phyloP scores from a whole-genome alignment of 257 asterid species.

The Paraleonurus japonicus region DNA sequence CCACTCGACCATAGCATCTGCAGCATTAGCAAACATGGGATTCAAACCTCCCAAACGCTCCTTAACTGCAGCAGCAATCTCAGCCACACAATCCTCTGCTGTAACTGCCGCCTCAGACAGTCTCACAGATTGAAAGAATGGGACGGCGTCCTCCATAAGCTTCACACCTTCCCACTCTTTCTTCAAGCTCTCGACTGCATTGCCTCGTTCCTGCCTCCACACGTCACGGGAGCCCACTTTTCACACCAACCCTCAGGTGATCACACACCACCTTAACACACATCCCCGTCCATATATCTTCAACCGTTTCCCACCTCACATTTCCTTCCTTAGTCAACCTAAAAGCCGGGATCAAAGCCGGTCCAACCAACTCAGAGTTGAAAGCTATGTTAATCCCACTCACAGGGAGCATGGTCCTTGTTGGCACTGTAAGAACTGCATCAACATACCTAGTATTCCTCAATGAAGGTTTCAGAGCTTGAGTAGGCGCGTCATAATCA shows the following conservation, averaged over 20 bases:
- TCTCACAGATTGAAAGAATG: constrained; percentile 71
- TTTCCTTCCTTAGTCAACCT: constrained; percentile 78
- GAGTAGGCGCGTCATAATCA: constrained; percentile 90
- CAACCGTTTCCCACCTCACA: constrained; percentile 88
- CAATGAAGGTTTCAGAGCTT: constrained; percentile 63
- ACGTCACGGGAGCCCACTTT: constrained; percentile 90
- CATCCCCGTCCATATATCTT: constrained; percentile 91
- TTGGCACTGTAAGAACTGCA: constrained; percentile 83
- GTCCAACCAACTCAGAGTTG: constrained; percentile 73
- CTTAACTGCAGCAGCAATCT: constrained; percentile 72
- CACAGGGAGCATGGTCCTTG: constrained; percentile 64
- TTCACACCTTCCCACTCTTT: constrained; percentile 98
- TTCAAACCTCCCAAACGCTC: constrained; percentile 49
- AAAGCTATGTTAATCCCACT: constrained; percentile 83
- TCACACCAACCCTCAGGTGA: constrained; percentile 76
- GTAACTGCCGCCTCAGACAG: constrained; percentile 55
- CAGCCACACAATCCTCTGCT: constrained; percentile 73
- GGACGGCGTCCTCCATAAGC: constrained; percentile 90
- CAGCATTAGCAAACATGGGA: constrained; percentile 67
- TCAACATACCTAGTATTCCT: constrained; percentile 76
- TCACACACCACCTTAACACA: constrained; percentile 85
- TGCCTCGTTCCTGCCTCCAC: constrained; percentile 83
- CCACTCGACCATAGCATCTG: constrained; percentile 80
- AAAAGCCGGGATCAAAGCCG: constrained; percentile 78
- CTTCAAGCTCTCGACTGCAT: constrained; percentile 76